Evolutionary conservation across 768 basidiomycete species (phyloP), one percentile per base, ranked within the genome.

Genomic region (Lactarius akahatsu): DNA sequence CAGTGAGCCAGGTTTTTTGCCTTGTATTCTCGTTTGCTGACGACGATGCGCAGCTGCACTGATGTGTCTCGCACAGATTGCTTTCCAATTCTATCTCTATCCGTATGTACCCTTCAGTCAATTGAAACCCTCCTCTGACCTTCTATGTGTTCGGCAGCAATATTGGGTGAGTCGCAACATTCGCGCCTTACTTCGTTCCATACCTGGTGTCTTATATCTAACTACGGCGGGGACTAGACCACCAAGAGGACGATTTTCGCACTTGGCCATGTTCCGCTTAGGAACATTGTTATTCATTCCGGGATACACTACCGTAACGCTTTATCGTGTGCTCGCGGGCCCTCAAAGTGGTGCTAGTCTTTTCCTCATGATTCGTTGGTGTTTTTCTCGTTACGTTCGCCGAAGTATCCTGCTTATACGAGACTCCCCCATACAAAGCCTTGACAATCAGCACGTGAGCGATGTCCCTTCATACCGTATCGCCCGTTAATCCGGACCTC

Each of bases 21-120:
- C 57, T n/a, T 23, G 45, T 32, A 20, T 54, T 50, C 23, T 41
- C 26, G 56, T 71, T 69, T 26, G n/a, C 58, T 28, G n/a, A 69
- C 68, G 54, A 62, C 50, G 63, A n/a, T 28, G 28, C 28, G n/a
- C 70, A 94, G 92, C 92, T 74, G 92, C 92, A 7, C 72, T 96
- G 63, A 96, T 97, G 95, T 96, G 93, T 76, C 81, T 94, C n/a
- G 91, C 88, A 67, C 94, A 96, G 76, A 91, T 97, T 60, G 86
- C 88, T 43, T 96, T 95, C 74, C 95, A 95, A 73, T 95, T 94
- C 74, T 87, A 92, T 73, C 82, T 93, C 41, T 94, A 94, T 81
- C 92, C 92, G 90, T 94, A 73, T 77, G 91, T 82, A 61, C 55
- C 0, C 38, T 30, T 45, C 34, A 52, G 20, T 28, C n/a, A n/a